Evolutionary conservation across 768 basidiomycete species (phyloP), one percentile per base, ranked within the genome.

Genomic region (Boletus subparvulus): DNA sequence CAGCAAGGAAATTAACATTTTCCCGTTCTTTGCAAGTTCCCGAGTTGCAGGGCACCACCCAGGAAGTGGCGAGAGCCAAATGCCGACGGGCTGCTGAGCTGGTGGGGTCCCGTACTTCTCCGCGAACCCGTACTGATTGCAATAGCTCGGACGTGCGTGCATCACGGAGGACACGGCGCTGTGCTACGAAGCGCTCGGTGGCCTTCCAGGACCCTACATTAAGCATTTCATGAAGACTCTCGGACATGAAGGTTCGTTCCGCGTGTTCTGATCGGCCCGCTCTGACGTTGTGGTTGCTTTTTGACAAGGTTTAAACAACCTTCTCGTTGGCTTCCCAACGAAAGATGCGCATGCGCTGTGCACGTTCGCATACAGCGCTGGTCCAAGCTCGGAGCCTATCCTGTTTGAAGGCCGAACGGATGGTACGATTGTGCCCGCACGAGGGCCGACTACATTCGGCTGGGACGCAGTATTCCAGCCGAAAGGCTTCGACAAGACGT

Each of bases 201-300:
- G 94, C 0, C 82, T 99, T 4, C 97, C 97, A 2, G 97, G 97
- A 0, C 96, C 96, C 0, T 99, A 96, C 74, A 95, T 99, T 79
- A 99, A 99, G 66, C 79, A 92, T 61, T 99, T 99, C 72, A 75
- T 98, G 72, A 79, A 80, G 43, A 80, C 80, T 26, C 72, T 98
- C 6, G 96, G 96, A 3, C 92, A 93, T 69, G 86, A 92, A 60
- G 96, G 96, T 77, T 53, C 51, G 78, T 61, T 35, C 16, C 12
- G 26, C 39, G 50, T 3, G 51, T 37, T 37, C 21, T 37, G 56
- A 35, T 46, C 16, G 17, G 4, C 11, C 26, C 33, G 21, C 19
- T 26, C 16, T 47, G 17, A 51, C n/a, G n/a, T 32, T 24, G 17
- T 21, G 21, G 17, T 26, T 13, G 14, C 39, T 21, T 14, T 26